Evolutionary conservation across 2,329 filamentous ascomycete genomes (phyloP), one percentile per base, ranked within the genome.

Genomic region (Leptosphaerulina australis): DNA sequence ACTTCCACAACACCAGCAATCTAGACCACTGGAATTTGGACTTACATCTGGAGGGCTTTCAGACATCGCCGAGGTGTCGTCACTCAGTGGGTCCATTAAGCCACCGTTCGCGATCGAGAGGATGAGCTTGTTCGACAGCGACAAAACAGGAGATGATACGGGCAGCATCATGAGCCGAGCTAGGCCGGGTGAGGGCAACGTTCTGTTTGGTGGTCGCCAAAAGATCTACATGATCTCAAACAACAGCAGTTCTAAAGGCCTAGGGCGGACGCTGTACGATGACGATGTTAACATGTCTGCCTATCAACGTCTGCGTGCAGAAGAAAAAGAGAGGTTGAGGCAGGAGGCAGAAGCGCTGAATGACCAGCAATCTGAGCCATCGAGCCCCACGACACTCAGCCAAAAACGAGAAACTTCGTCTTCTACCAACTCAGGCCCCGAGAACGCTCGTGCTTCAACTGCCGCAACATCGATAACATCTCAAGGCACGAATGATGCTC

Each of bases 41-140:
- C 83, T 86, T 57, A 76, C 75, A 37, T 77, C 79, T 22, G 79
- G 76, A 38, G 80, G 80, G 12, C 79, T 97, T 3, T 80, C 84
- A 14, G 92, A 97, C 69, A 97, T 97, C 63, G 90, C 91, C 17
- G 94, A 99, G 75, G 88, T 93, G 21, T 88, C 90, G 50, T 96
- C 93, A 0, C 83, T 96, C 53, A 67, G 67, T 29, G 62, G 69
- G 7, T 73, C 72, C 1, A 74, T 81, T 39, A 77, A 82, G 45
- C 83, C 82, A 12, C 84, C 84, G 2, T 81, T 86, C 20, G 79
- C 82, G 2, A 82, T 80, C 38, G 75, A 81, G 12, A 83, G 88
- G 2, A 79, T 82, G 12, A 81, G 84, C 47, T 91, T 90, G 0
- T 89, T 83, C 61, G 81, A 82, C 21, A 79, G 78, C 31, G 81